Evolutionary conservation across 192 early-diverging fungal genomes (phyloP), one percentile per base, ranked within the genome.

Genomic region (Dissophora ornata): DNA sequence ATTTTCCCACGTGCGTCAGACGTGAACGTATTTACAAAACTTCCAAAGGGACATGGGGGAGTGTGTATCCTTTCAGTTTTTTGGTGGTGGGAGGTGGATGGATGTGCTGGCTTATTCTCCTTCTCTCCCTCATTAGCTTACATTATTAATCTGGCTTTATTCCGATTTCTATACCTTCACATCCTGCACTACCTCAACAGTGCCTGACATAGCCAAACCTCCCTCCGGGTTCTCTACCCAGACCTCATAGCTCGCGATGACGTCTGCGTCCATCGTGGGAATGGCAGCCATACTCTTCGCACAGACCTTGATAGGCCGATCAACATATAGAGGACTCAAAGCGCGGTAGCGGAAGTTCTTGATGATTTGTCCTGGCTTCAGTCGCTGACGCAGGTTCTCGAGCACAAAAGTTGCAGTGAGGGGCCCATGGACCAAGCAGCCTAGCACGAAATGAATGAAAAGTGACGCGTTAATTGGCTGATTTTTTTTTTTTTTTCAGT

Each of bases 391-490:
- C 12, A 92, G 61, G 30, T 90, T 75, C 62, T 93, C 86, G 18
- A 96, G 78, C 47, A 96, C 83, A 33, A 91, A 79, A 5, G 93
- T 94, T 30, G 87, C 84, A 7, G 91, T 91, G 42, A 96, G 77
- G n/a, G 94, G 94, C 0, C 93, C 92, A 56, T 94, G 92, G 38
- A 93, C 89, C 22, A 95, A 61, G 51, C 90, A 88, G 3, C 70
- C 87, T 87, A 49, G 4, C 36, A 42, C 15, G 34, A 26, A n/a
- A n/a, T n/a, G n/a, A n/a, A n/a, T n/a, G n/a, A n/a, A n/a, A n/a
- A n/a, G n/a, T n/a, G n/a, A n/a, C n/a, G n/a, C 25, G 22, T 24
- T 24, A 49, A 49, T 24, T n/a, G 8, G 21, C 24, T 12, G 11
- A 49, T 6, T 12, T 49, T 25, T 4, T 11, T 24, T 49, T 3